Evolutionary conservation across 257 asterid genomes (phyloP).

Genomic region (Orobanche coerulescens): DNA sequence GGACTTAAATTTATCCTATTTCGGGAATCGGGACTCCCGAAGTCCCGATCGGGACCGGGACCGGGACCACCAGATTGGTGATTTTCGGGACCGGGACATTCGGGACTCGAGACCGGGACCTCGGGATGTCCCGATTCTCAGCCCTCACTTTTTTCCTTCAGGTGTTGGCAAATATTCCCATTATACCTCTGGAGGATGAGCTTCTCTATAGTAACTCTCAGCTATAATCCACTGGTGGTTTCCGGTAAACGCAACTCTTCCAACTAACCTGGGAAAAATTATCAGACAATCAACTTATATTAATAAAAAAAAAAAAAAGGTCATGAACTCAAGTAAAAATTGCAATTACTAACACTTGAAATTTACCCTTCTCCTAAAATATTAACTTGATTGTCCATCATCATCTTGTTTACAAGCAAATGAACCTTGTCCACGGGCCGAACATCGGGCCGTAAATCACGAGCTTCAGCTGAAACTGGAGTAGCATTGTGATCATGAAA

Average conservation of each 20-base stretch:
- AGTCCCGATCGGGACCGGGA: too few species aligned
- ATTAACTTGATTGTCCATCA: constrained; percentile 67
- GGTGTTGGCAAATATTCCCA: background rate
- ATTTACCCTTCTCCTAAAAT: constrained; percentile 85
- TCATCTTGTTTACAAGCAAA: constrained; percentile 78
- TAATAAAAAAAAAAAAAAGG: background rate
- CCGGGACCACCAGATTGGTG: too few species aligned
- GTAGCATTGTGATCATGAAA: constrained; percentile 32
- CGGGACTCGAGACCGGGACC: too few species aligned
- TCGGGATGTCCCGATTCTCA: too few species aligned
- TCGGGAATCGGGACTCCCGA: too few species aligned
- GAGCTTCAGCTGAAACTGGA: constrained; percentile 36
- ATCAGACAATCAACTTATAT: background rate
- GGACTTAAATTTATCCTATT: too few species aligned
- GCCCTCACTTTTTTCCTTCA: too few species aligned
- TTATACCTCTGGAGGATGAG: constrained; percentile 71
- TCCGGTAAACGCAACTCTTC: constrained; percentile 81
- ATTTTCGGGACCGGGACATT: too few species aligned
- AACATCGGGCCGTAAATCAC: constrained; percentile 24
- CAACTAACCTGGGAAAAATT: constrained; percentile 55
- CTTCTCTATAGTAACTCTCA: constrained; percentile 37
- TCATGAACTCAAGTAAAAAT: background rate
- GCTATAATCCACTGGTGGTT: constrained; percentile 69
- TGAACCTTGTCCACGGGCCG: constrained; percentile 42
- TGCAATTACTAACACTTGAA: constrained; percentile 3